Percentiles rank a stretch among this genome's conserved stretches.
phyloP scores from a whole-genome alignment of 352 stramenopile species.

The Pythium sp. region DNA sequence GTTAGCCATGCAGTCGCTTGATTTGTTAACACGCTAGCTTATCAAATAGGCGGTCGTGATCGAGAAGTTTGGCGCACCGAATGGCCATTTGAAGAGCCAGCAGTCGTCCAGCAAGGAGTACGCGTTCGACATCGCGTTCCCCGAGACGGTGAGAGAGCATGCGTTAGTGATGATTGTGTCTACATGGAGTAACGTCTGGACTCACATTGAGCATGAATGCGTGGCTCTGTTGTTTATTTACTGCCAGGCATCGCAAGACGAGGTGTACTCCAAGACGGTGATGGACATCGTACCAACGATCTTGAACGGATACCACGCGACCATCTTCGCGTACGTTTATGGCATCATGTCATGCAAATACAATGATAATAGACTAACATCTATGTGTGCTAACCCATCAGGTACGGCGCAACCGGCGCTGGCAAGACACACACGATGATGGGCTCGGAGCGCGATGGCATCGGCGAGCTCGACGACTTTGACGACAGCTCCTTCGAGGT shows the following conservation, averaged over 20 bases:
- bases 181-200: too few relatives aligned
- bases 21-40: neutral
- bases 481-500: constrained; percentile 39
- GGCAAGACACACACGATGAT: constrained; percentile 80
- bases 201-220: neutral
- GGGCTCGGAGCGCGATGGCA: constrained; percentile 56
- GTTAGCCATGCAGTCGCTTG: neutral
- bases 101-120: constrained; percentile 57
- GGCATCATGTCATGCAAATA: neutral
- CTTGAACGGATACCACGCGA: constrained; percentile 79
- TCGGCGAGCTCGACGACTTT: constrained; percentile 39
- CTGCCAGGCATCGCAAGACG: constrained; percentile 35
- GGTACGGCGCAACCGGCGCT: constrained; percentile 55
- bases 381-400: constrained; percentile 1
- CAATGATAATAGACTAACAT: neutral
- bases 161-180: neutral
- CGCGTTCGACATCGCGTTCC: constrained; percentile 58
- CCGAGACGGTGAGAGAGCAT: constrained; percentile 22
- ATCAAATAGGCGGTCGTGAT: constrained; percentile 49
- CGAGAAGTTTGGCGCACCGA: constrained; percentile 47
- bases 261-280: constrained; percentile 58
- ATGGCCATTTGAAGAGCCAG: constrained; percentile 51
- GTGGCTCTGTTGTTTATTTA: neutral
- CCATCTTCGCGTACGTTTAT: constrained; percentile 64
- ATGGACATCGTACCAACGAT: constrained; percentile 61